phyloP scores from a whole-genome alignment of 2,329 filamentous ascomycete species.

The Metarhizium humberi region DNA sequence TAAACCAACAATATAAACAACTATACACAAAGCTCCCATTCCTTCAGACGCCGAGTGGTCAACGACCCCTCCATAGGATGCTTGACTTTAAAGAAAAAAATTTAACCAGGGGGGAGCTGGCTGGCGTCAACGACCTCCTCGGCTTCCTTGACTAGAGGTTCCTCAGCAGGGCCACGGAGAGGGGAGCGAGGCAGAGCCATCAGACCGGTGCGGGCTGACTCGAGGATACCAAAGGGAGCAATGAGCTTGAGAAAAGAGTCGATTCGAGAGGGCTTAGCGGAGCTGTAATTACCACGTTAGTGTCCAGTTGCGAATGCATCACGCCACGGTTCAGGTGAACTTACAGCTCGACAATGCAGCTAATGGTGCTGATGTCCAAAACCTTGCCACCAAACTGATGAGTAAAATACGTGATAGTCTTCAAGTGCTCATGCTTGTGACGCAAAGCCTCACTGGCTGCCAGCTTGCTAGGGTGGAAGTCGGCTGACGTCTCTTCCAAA shows the following conservation, averaged over 20 bases:
- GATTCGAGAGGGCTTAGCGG: slow-evolving; percentile 86
- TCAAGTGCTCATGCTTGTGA: slow-evolving; percentile 95
- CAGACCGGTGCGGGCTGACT: slow-evolving; percentile 88
- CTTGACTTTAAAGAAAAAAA: not conserved
- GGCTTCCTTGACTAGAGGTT: slow-evolving; percentile 68
- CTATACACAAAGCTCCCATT: slow-evolving; percentile 6
- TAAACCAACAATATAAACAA: slow-evolving; percentile 7
- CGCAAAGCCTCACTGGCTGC: slow-evolving; percentile 80
- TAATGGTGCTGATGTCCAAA: slow-evolving; percentile 94
- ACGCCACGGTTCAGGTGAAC: slow-evolving; percentile 23
- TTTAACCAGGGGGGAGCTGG: slow-evolving; percentile 81
- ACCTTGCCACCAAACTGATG: slow-evolving; percentile 98
- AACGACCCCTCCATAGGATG: not conserved
- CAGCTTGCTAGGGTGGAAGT: slow-evolving; percentile 86
- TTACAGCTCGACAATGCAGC: slow-evolving; percentile 96
- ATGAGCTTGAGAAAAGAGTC: slow-evolving; percentile 97
- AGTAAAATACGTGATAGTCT: slow-evolving; percentile 90
- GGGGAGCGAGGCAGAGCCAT: slow-evolving; percentile 96
- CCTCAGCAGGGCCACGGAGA: slow-evolving; percentile 64
- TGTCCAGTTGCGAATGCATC: not conserved
- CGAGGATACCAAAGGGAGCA: slow-evolving; percentile 87
- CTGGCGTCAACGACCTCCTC: slow-evolving; percentile 93
- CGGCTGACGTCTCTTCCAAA: slow-evolving; percentile 42
- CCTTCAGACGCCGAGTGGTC: slow-evolving; percentile 10
- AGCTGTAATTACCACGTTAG: slow-evolving; percentile 36